These are phyloP conservation scores for Lentinula edodes DNA, from an alignment of 768 basidiomycete genomes.

Conservation along the genomic window DNA sequence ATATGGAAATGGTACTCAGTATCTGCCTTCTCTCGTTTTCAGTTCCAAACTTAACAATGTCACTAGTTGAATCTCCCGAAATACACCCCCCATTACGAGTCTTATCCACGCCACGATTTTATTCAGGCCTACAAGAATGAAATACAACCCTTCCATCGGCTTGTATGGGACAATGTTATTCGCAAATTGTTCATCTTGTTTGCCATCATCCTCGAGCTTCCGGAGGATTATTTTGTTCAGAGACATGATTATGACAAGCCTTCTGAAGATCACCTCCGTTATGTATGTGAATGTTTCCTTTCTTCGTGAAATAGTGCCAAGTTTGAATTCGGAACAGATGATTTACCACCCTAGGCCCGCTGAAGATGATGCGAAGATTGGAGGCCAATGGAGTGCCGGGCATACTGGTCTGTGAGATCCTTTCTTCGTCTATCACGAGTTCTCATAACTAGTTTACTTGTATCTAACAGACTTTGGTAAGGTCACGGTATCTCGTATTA, in stretches of 20 bases:
- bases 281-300: slow-evolving; percentile 12
- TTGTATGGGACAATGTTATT: slow-evolving; percentile 25
- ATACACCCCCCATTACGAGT: slow-evolving; percentile 20
- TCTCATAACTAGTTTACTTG: background rate
- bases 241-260: slow-evolving; percentile 30
- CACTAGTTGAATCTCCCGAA: slow-evolving; percentile 29
- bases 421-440: background rate
- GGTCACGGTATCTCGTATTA: too few relatives aligned
- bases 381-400: slow-evolving; percentile 41
- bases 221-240: slow-evolving; percentile 38
- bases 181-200: slow-evolving; percentile 24
- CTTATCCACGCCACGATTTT: slow-evolving; percentile 12
- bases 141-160: slow-evolving; percentile 23
- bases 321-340: slow-evolving; percentile 16
- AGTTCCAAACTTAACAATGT: background rate
- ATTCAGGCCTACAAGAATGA: slow-evolving; percentile 22
- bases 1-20: slow-evolving; percentile 26
- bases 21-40: too few relatives aligned
- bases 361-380: slow-evolving; percentile 34
- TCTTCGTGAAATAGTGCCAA: background rate
- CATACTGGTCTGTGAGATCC: slow-evolving; percentile 30
- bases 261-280: slow-evolving; percentile 28
- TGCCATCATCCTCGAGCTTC: slow-evolving; percentile 40
- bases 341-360: slow-evolving; percentile 30
- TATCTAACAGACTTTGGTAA: slow-evolving; percentile 10